Evolutionary conservation across 208 protist genomes (phyloP), one percentile per base, ranked within the genome.

Genomic region (Wallacemonas rigidus): DNA sequence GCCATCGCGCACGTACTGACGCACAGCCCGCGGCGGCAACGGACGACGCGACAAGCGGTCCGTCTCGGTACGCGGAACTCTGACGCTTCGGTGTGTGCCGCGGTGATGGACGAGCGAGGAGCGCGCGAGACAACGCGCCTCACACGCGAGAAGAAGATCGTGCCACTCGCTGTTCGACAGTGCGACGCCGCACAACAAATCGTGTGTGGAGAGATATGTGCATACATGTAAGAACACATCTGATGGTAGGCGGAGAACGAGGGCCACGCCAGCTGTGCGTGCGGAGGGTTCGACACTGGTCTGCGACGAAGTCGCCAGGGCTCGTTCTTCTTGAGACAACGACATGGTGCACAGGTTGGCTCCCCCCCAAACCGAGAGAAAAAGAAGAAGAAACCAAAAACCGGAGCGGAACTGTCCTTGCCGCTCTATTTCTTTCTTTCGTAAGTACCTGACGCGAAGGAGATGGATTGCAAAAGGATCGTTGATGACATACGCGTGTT

Each of bases 81-180:
- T 26, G 26, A 26, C 26, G 26, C 26, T 26, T 26, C 26, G 26
- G 26, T 26, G 26, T 26, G 26, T 26, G 26, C 26, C 26, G 26
- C 26, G 26, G 26, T 26, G 26, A 26, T 26, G 26, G 26, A 26
- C 26, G 26, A 26, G 26, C 26, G 26, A 26, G 26, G 26, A 26
- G 26, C 26, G 26, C 26, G 26, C 26, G 26, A 26, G 26, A 26
- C 26, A 41, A 3, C 60, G 60, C 3, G 15, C 60, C 15, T 6
- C 17, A 26, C 60, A 65, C 40, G 60, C 12, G 5, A 65, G 60
- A 65, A 65, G 60, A 44, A 65, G 60, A 26, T 65, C 60, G 60
- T 65, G 60, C 41, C 36, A 48, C 4, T 3, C 3, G 11, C 41
- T 35, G 17, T 41, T 53, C 6, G 60, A 53, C 26, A 11, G 60